phyloP scores from a whole-genome alignment of 331 rosid species.

The Rosa hybrid region DNA sequence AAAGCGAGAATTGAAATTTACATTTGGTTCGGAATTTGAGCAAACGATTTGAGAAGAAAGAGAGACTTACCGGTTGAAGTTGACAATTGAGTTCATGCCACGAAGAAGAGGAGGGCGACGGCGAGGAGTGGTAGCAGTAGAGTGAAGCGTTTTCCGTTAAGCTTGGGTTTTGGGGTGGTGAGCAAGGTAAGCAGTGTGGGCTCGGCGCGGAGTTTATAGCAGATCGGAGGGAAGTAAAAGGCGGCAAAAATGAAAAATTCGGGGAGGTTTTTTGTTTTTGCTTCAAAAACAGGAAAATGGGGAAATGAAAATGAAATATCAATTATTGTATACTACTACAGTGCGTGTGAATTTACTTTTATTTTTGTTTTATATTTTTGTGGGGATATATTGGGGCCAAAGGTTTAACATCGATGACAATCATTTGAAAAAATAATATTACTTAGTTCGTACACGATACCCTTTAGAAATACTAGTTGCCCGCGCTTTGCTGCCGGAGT shows the following conservation, averaged over 20 bases:
- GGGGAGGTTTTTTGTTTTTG: neutral
- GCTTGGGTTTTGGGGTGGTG: neutral
- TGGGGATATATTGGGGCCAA: too few relatives aligned
- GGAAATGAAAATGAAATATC: too few relatives aligned
- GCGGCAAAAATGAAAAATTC: slow-evolving; percentile 19
- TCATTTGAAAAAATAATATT: too few relatives aligned
- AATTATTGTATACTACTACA: too few relatives aligned
- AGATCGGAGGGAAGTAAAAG: slow-evolving; percentile 6
- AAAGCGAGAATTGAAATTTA: neutral
- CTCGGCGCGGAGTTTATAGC: neutral
- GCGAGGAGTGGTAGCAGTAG: neutral
- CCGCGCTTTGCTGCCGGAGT: too few relatives aligned
- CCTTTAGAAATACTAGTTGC: too few relatives aligned
- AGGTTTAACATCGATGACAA: too few relatives aligned
- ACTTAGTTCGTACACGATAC: too few relatives aligned
- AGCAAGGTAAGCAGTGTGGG: neutral
- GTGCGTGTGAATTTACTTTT: too few relatives aligned
- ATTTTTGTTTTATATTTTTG: too few relatives aligned
- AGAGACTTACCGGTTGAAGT: slow-evolving; percentile 7
- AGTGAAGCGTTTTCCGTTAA: neutral
- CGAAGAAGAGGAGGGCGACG: neutral
- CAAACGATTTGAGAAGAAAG: neutral
- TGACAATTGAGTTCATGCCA: neutral
- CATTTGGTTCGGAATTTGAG: neutral
- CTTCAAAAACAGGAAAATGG: too few relatives aligned